phyloP scores from a whole-genome alignment of 768 basidiomycete genomes.

The Guyanaporus albipodus region DNA sequence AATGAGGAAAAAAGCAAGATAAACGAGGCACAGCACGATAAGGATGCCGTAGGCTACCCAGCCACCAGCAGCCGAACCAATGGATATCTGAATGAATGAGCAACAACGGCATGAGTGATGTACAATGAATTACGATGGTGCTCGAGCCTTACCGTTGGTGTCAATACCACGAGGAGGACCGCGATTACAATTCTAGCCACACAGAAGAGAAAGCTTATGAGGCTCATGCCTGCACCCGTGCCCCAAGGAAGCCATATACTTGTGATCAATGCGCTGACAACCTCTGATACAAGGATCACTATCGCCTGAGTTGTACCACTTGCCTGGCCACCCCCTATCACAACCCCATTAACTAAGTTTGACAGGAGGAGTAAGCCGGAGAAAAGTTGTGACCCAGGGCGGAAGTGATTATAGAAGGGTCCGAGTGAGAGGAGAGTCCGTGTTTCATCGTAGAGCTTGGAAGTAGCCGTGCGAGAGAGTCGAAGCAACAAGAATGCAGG shows the following conservation, averaged over 20 bases:
- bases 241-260: conserved; percentile 97
- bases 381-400: conserved; percentile 88
- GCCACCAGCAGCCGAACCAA: conserved; percentile 73
- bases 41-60: conserved; percentile 96
- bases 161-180: conserved; percentile 86
- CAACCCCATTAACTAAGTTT: conserved; percentile 78
- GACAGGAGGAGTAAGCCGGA: conserved; percentile 75
- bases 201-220: conserved; percentile 90
- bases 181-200: conserved; percentile 87
- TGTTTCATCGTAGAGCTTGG: conserved; percentile 93
- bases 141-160: conserved; percentile 65
- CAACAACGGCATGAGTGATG: conserved; percentile 11
- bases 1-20: conserved; percentile 79
- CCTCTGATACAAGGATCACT: conserved; percentile 85
- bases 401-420: conserved; percentile 92
- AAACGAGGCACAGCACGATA: conserved; percentile 75
- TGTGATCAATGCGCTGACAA: conserved; percentile 80
- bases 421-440: conserved; percentile 87
- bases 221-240: conserved; percentile 93
- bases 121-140: background rate
- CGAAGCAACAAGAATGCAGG: conserved; percentile 73
- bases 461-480: conserved; percentile 76
- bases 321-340: conserved; percentile 84
- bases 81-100: conserved; percentile 64
- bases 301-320: conserved; percentile 92